phyloP scores from a whole-genome alignment of 202 grass and related monocot species.

The Schoenoplectus tabernaemontani region DNA sequence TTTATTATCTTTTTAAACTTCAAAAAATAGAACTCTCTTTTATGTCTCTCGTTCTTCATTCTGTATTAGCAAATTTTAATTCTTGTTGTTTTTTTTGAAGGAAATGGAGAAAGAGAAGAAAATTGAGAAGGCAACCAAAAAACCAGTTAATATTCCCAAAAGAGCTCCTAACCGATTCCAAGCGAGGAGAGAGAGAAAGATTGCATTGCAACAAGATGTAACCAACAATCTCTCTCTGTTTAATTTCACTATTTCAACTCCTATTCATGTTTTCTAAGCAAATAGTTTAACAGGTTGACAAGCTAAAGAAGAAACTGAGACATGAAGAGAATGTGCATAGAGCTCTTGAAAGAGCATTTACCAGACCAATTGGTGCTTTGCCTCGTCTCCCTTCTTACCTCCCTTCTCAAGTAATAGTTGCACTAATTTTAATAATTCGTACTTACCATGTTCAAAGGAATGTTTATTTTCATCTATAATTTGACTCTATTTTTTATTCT shows the following conservation, averaged over 20 bases:
- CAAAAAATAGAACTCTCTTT: slow-evolving; percentile 22
- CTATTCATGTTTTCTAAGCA: slow-evolving; percentile 15
- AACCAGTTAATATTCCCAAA: slow-evolving; percentile 27
- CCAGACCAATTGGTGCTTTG: slow-evolving; percentile 81
- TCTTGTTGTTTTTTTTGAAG: slow-evolving; percentile 38
- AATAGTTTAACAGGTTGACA: slow-evolving; percentile 67
- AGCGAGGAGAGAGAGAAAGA: slow-evolving; percentile 65
- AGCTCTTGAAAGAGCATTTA: slow-evolving; percentile 90
- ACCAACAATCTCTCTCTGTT: not conserved
- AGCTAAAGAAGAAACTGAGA: slow-evolving; percentile 86
- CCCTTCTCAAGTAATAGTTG: slow-evolving; percentile 50
- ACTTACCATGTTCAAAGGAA: not conserved
- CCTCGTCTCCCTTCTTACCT: slow-evolving; percentile 94
- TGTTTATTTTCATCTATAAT: slow-evolving; percentile 22
- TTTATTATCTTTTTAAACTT: slow-evolving; percentile 33
- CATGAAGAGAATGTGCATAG: slow-evolving; percentile 98
- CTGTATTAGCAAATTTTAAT: slow-evolving; percentile 12
- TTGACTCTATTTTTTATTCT: not conserved
- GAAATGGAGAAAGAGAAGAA: slow-evolving; percentile 67
- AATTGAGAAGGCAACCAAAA: slow-evolving; percentile 19
- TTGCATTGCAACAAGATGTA: slow-evolving; percentile 92
- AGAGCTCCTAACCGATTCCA: slow-evolving; percentile 38
- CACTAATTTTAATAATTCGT: not conserved
- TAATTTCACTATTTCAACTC: not conserved
- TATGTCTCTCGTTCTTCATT: slow-evolving; percentile 37